These are phyloP conservation scores for Verruconis gallopava DNA, from an alignment of 2,329 filamentous ascomycete species.

Conservation along the genomic window DNA sequence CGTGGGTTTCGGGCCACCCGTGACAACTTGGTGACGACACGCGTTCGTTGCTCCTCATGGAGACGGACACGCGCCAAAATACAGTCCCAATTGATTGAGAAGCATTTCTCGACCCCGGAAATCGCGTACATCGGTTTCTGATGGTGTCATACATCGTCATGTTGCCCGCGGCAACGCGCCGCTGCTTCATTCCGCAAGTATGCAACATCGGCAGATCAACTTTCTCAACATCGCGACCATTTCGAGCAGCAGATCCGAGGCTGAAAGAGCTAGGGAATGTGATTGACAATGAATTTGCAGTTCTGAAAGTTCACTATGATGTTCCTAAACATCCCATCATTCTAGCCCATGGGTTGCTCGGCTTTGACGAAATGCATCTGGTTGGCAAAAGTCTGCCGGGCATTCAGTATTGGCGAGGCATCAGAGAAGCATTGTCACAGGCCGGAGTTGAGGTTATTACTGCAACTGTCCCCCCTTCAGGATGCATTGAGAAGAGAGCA, in stretches of 20 bases:
- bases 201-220: not conserved
- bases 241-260: conserved; percentile 2
- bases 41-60: no score
- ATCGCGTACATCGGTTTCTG: no score
- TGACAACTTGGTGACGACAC: no score
- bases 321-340: conserved; percentile 45
- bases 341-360: conserved; percentile 51
- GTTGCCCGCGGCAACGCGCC: not conserved
- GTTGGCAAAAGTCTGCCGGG: conserved; percentile 42
- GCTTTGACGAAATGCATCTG: conserved; percentile 49
- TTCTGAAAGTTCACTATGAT: conserved; percentile 42
- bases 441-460: conserved; percentile 50
- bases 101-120: no score
- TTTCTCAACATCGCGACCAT: conserved; percentile 1
- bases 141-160: no score
- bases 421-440: conserved; percentile 42
- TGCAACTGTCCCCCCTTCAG: conserved; percentile 45
- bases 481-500: conserved; percentile 45
- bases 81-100: no score
- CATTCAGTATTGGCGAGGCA: conserved; percentile 52
- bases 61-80: no score
- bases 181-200: not conserved
- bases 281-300: conserved; percentile 50
- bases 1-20: no score
- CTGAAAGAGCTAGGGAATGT: conserved; percentile 15